Conservation (phyloP, 2,329 filamentous ascomycete genomes). For the Metarhizium sp. region DNA sequence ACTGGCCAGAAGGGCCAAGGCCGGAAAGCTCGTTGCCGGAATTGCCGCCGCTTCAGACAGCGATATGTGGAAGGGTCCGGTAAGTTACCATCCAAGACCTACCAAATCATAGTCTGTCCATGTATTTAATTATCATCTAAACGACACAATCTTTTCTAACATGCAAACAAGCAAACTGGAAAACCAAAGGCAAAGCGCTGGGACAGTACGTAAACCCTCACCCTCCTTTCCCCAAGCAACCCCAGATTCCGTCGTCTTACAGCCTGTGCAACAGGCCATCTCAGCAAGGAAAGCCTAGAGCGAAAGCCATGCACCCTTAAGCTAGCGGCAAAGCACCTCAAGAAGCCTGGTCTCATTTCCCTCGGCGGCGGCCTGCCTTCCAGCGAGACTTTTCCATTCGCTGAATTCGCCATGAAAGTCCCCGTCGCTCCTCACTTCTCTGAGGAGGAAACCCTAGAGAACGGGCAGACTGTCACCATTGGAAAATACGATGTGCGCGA, state of each 20-base stretch:
- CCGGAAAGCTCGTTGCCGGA: slow-evolving; percentile 63
- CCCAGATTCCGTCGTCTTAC: background rate
- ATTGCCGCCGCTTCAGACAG: slow-evolving; percentile 70
- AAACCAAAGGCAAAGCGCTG: slow-evolving; percentile 76
- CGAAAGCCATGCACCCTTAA: slow-evolving; percentile 68
- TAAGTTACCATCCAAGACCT: slow-evolving; percentile 25
- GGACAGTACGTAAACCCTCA: slow-evolving; percentile 56
- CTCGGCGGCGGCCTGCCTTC: slow-evolving; percentile 87
- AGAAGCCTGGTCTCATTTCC: slow-evolving; percentile 77
- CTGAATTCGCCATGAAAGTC: slow-evolving; percentile 65
- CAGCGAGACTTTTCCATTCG: slow-evolving; percentile 85
- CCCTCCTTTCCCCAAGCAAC: background rate
- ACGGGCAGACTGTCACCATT: slow-evolving; percentile 52
- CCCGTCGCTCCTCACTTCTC: slow-evolving; percentile 61
- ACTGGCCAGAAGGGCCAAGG: slow-evolving; percentile 46
- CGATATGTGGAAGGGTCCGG: slow-evolving; percentile 73
- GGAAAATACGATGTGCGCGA: slow-evolving; percentile 77
- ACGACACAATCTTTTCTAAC: background rate
- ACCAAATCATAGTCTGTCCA: too few relatives aligned
- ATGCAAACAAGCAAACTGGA: slow-evolving; percentile 22
- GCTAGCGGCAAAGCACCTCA: slow-evolving; percentile 67
- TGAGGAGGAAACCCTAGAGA: slow-evolving; percentile 53
- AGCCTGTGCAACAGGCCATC: slow-evolving; percentile 30
- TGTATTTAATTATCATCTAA: background rate
- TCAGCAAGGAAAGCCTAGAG: slow-evolving; percentile 53